Evolutionary conservation across 2,329 filamentous ascomycete genomes (phyloP), one percentile per base, ranked within the genome.

Genomic region (Colletotrichum endophyticum): DNA sequence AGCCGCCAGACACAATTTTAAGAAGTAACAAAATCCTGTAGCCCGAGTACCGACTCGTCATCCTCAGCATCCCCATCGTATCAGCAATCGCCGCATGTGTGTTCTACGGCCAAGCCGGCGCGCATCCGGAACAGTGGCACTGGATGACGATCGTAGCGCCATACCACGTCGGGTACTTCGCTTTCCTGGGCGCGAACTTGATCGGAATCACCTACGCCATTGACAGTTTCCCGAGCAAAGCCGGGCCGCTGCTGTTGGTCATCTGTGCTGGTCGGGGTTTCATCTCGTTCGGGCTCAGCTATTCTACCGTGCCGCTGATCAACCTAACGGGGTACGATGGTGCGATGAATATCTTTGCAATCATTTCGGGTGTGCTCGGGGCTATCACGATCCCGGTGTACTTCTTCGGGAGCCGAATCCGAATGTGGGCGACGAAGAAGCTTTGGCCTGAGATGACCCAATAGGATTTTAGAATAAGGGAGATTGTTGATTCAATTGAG

Each of bases 21-120:
- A 30, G 8, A 6, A n/a, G 12, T 25, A 12, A 57, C 53, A 15
- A 32, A 53, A 9, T 72, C 22, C n/a, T 61, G 5, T 8, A 88
- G 78, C 83, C 86, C 3, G 85, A 87, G 74, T 82, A 79, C n/a
- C 81, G 86, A 3, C 79, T 88, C 1, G 69, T 87, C n/a, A 79
- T 81, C 2, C 78, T 84, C 1, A 72, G 84, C 59, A 69, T 87
- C 25, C 86, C 87, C 0, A 80, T 87, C 8, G 71, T 82, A 5
- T 78, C 86, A 5, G 86, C 85, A 3, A 80, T 84, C 2, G 78
- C 86, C 19, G 83, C 83, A 0, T 80, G 84, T 5, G 82, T 86
- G 2, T 78, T 87, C 1, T 87, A 86, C 73, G 86, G 86, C 1
- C 78, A 81, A 27, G 85, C 81, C 2, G 86, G 81, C 0, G 70